These are phyloP conservation scores for Plasmodium vinckei DNA, from an alignment of 169 alveolate species.

Conservation along the genomic window DNA sequence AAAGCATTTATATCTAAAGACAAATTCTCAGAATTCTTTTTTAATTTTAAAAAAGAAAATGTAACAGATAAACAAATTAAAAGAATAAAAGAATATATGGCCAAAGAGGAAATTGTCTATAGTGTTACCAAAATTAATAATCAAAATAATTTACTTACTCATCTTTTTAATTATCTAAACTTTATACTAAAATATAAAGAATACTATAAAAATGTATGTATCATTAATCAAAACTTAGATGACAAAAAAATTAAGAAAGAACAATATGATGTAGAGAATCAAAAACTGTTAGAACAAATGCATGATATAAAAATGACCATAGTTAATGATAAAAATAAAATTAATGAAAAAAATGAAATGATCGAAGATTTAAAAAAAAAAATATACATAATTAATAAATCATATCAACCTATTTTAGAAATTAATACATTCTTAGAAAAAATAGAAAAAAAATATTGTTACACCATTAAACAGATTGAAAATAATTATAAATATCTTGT, in stretches of 20 bases:
- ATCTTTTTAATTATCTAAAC: slow-evolving; percentile 28
- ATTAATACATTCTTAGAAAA: slow-evolving; percentile 45
- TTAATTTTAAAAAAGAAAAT: slow-evolving; percentile 70
- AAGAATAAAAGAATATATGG: slow-evolving; percentile 49
- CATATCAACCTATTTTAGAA: slow-evolving; percentile 46
- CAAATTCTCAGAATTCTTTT: slow-evolving; percentile 47
- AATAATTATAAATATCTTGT: slow-evolving; percentile 62
- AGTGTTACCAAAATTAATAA: slow-evolving; percentile 14
- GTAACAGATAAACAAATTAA: slow-evolving; percentile 62
- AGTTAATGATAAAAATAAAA: slow-evolving; percentile 24
- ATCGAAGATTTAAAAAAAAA: slow-evolving; percentile 58
- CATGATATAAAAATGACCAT: slow-evolving; percentile 23
- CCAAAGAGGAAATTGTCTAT: slow-evolving; percentile 20
- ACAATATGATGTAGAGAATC: slow-evolving; percentile 49
- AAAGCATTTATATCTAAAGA: slow-evolving; percentile 64
- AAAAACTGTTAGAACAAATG: slow-evolving; percentile 31
- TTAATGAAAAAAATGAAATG: slow-evolving; percentile 20
- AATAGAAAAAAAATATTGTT: slow-evolving; percentile 45
- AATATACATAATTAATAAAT: slow-evolving; percentile 54
- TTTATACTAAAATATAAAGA: slow-evolving; percentile 57
- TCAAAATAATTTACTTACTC: slow-evolving; percentile 56
- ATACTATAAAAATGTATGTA: slow-evolving; percentile 33
- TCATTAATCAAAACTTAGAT: slow-evolving; percentile 15
- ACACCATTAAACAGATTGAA: slow-evolving; percentile 48
- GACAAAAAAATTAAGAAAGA: slow-evolving; percentile 39